These are phyloP conservation scores for Hyaloscypha finlandica DNA, from an alignment of 495 filamentous ascomycete species.

Conservation along the genomic window DNA sequence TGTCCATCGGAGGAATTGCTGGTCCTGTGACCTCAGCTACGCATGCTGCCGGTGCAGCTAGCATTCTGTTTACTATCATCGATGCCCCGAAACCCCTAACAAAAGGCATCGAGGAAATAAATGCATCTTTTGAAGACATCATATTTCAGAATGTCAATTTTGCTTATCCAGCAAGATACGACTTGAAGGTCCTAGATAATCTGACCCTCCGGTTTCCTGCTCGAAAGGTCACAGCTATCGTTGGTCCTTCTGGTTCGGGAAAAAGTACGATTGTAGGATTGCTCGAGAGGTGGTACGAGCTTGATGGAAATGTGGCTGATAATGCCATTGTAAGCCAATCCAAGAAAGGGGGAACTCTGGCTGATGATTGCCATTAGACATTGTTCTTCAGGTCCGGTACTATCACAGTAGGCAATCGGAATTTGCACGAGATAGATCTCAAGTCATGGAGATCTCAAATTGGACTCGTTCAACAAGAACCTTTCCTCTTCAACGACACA, in stretches of 20 bases:
- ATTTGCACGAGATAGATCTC: slow-evolving; percentile 54
- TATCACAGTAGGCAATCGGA: slow-evolving; percentile 51
- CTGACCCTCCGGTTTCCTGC: slow-evolving; percentile 61
- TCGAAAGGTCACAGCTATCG: slow-evolving; percentile 83
- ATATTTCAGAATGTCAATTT: slow-evolving; percentile 61
- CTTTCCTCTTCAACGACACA: slow-evolving; percentile 64
- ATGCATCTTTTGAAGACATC: slow-evolving; percentile 54
- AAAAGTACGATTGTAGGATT: slow-evolving; percentile 69
- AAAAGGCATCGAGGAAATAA: slow-evolving; percentile 41
- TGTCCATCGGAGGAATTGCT: slow-evolving; percentile 50
- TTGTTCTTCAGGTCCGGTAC: slow-evolving; percentile 44
- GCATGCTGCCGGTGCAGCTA: slow-evolving; percentile 54
- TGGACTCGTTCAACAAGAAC: slow-evolving; percentile 68
- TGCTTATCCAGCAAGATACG: slow-evolving; percentile 64
- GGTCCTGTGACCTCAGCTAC: slow-evolving; percentile 49
- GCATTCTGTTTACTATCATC: slow-evolving; percentile 56
- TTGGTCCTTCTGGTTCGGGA: slow-evolving; percentile 75
- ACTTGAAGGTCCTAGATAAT: slow-evolving; percentile 56
- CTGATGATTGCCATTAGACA: slow-evolving; percentile 34
- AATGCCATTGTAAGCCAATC: slow-evolving; percentile 21
- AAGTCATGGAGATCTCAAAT: slow-evolving; percentile 63
- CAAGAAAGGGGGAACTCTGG: slow-evolving; percentile 46
- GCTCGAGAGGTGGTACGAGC: slow-evolving; percentile 59
- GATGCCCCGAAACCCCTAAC: slow-evolving; percentile 50
- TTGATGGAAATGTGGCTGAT: slow-evolving; percentile 27